phyloP scores from a whole-genome alignment of 83 land plant genomes.

The Diphasiastrum complanatum region DNA sequence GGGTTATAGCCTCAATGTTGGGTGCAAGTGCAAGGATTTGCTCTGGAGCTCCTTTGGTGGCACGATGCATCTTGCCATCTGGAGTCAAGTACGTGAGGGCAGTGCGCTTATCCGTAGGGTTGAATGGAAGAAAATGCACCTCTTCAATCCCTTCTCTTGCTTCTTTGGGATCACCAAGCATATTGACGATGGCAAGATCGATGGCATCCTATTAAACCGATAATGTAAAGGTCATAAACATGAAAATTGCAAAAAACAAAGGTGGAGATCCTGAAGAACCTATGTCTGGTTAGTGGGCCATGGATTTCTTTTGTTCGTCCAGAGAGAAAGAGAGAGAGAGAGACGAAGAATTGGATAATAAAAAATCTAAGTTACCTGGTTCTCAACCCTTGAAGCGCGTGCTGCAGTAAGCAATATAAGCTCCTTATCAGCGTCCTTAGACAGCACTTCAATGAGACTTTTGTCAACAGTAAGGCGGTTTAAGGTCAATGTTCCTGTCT shows the following conservation, averaged over 20 bases:
- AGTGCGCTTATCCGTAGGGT: conserved; percentile 25
- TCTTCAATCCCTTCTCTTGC: conserved; percentile 24
- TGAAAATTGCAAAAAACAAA: too few species aligned
- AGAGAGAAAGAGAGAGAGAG: too few species aligned
- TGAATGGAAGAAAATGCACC: conserved; percentile 24
- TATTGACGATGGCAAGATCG: conserved; percentile 26
- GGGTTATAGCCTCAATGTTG: background rate
- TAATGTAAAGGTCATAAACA: too few species aligned
- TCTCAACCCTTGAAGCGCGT: conserved; percentile 21
- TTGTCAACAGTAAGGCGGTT: conserved; percentile 24
- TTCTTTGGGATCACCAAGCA: conserved; percentile 22
- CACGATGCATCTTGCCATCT: conserved; percentile 27
- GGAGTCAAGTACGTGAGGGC: conserved; percentile 20
- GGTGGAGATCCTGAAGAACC: too few species aligned
- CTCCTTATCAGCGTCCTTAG: conserved; percentile 19
- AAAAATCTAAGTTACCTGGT: conserved; percentile 12
- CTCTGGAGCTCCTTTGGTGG: conserved; percentile 19
- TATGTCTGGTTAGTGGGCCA: too few species aligned
- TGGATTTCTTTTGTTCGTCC: too few species aligned
- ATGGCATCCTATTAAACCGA: conserved; percentile 28
- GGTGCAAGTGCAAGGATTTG: conserved; percentile 13
- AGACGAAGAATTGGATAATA: too few species aligned
- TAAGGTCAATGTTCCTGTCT: conserved; percentile 23
- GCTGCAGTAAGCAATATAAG: conserved; percentile 18
- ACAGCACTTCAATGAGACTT: conserved; percentile 18